Conservation (phyloP, 1,139 yeast genomes). For the Hemisphaericaspora lyxosophila region DNA sequence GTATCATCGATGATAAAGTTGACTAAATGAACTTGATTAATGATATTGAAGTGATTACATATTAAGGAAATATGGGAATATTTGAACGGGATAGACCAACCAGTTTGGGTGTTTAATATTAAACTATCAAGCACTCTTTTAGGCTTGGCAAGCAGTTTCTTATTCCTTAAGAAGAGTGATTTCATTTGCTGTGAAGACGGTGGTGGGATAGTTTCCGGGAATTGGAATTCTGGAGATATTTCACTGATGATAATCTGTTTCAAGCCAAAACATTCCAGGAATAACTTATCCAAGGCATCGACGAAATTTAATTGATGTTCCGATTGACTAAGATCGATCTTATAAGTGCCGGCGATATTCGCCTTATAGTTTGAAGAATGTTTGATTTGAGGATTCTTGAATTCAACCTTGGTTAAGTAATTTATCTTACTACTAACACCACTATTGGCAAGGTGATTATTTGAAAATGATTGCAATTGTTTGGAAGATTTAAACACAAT, state of each 20-base stretch:
- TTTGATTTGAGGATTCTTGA: conserved; percentile 37
- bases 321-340: conserved; percentile 24
- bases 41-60: conserved; percentile 42
- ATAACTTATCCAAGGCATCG: conserved; percentile 22
- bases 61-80: conserved; percentile 29
- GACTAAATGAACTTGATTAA: conserved; percentile 42
- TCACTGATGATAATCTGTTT: conserved; percentile 33
- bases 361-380: conserved; percentile 23
- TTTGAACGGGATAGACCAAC: conserved; percentile 51
- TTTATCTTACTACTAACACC: conserved; percentile 29
- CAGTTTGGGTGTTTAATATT: conserved; percentile 41
- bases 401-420: conserved; percentile 26
- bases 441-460: conserved; percentile 20
- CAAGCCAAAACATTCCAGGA: conserved; percentile 35
- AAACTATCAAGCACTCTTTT: conserved; percentile 24
- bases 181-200: conserved; percentile 5
- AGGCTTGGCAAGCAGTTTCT: conserved; percentile 18
- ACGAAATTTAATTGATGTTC: conserved; percentile 22
- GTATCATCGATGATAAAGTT: conserved; percentile 49
- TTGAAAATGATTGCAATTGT: conserved; percentile 34
- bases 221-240: conserved; percentile 52
- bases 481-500: conserved; percentile 26
- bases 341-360: conserved; percentile 42
- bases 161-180: conserved; percentile 4
- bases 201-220: conserved; percentile 25